These are phyloP conservation scores for Hymenoscyphus infarciens DNA, from an alignment of 2,329 filamentous ascomycete genomes.

Conservation along the genomic window DNA sequence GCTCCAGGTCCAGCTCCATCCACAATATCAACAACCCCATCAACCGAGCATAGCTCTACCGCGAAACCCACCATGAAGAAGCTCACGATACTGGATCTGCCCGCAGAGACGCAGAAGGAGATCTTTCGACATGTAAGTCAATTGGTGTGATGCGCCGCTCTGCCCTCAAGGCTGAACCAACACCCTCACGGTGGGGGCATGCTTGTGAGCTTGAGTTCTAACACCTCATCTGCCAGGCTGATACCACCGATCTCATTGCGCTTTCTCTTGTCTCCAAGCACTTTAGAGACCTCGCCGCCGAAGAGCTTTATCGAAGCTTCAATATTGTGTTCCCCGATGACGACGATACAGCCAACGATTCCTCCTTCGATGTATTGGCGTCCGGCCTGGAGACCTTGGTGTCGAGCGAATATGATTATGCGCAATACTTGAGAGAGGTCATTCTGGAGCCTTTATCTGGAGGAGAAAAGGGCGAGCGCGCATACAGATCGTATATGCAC, in stretches of 20 bases:
- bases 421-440: constrained; percentile 52
- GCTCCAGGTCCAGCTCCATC: constrained; percentile 1
- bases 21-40: neutral
- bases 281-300: constrained; percentile 55
- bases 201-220: neutral
- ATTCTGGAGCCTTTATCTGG: constrained; percentile 53
- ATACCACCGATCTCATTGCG: constrained; percentile 51
- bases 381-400: constrained; percentile 58
- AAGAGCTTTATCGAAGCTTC: constrained; percentile 57
- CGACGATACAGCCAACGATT: constrained; percentile 49
- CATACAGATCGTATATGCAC: constrained; percentile 53
- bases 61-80: constrained; percentile 6
- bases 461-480: constrained; percentile 50
- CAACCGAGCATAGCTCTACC: neutral
- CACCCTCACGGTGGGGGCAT: neutral
- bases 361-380: constrained; percentile 54
- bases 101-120: constrained; percentile 32
- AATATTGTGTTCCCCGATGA: constrained; percentile 60
- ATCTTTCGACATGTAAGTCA: constrained; percentile 35
- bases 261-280: constrained; percentile 56
- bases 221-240: constrained; percentile 40
- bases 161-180: constrained; percentile 6
- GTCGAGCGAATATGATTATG: constrained; percentile 62
- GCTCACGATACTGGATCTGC: constrained; percentile 29
- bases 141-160: neutral